Base-by-base conservation (phyloP, 2,329 filamentous ascomycete genomes). In the Zymoseptoria passerinii region DNA sequence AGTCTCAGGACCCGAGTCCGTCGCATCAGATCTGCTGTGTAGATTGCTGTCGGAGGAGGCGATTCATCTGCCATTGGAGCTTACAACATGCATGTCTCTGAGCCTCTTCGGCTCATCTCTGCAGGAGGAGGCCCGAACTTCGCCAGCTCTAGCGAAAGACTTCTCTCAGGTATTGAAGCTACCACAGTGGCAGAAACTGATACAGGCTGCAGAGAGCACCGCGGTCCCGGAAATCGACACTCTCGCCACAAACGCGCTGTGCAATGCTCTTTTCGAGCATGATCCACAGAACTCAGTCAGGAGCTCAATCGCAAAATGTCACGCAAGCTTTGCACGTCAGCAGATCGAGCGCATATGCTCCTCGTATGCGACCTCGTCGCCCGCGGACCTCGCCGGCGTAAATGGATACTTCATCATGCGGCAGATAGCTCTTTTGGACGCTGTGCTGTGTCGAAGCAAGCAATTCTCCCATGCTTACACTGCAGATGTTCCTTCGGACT, bases 121-220 rank as follows among this genome's bases (percentile, higher is more conserved):
- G 5, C 51, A 58, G 20, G 28, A 57, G 3, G 55, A 61, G 50
- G 51, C 48, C n/a, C 35, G 35, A 44, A 44, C n/a, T 13, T 44
- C 35, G 35, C 35, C 35, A 7, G n/a, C 13, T n/a, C 35, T 44
- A 16, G 13, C 13, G 13, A 7, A 44, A 4, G 52, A 58, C 10
- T 59, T 61, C 29, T 57, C 55, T 9, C 28, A 23, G n/a, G 55
- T 64, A 16, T 55, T 68, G 49, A 58, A 63, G 9, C 50, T 55
- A 16, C 49, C 55, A 16, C 53, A 53, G 18, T 68, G 66, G 66
- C 54, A 58, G 28, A 64, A 65, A 48, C 56, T 68, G 8, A 55
- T 65, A 19, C 55, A 63, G 28, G 53, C 60, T 13, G 64, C 64
- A 29, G 62, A 63, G 44, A 63, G 59, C 40, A 55, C 54, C 23